Conservation (phyloP, 2,329 filamentous ascomycete species). For the Xenoacremonium recifei region DNA sequence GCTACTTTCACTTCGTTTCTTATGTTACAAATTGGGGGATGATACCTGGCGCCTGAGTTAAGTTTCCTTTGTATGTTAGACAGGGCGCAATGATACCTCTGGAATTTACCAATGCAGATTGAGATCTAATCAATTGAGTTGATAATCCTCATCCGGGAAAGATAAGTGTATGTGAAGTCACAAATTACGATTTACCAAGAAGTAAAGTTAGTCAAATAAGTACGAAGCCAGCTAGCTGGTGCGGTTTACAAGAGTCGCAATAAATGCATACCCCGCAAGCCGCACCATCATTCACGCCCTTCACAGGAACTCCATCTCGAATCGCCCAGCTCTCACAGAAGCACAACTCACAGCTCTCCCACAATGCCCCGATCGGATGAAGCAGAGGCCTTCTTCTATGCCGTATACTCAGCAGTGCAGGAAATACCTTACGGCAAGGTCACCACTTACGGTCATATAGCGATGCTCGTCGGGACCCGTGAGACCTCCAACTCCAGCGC, state of each 20-base stretch:
- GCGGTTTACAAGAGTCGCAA: slow-evolving; percentile 5
- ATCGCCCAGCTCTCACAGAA: too few relatives aligned
- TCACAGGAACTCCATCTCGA: not conserved
- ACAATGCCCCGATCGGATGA: slow-evolving; percentile 73
- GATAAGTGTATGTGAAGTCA: too few relatives aligned
- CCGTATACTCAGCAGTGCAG: slow-evolving; percentile 81
- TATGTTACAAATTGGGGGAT: not conserved
- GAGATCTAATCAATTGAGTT: too few relatives aligned
- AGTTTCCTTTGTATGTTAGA: not conserved
- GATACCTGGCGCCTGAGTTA: not conserved
- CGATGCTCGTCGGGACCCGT: slow-evolving; percentile 71
- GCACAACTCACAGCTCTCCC: too few relatives aligned
- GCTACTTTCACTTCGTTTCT: not conserved
- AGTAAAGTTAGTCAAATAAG: too few relatives aligned
- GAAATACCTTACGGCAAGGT: slow-evolving; percentile 82
- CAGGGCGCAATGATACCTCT: too few relatives aligned
- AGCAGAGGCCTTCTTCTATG: slow-evolving; percentile 68
- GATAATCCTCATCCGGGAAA: too few relatives aligned
- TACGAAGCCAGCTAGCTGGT: too few relatives aligned
- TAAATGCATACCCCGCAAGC: slow-evolving; percentile 20
- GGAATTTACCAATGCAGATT: too few relatives aligned
- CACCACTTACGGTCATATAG: slow-evolving; percentile 84
- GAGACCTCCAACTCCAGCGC: slow-evolving; percentile 25
- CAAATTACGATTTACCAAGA: too few relatives aligned
- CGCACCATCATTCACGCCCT: slow-evolving; percentile 17